Conservation (phyloP, 2,329 filamentous ascomycete species). For the Aspergillus aculeatus region DNA sequence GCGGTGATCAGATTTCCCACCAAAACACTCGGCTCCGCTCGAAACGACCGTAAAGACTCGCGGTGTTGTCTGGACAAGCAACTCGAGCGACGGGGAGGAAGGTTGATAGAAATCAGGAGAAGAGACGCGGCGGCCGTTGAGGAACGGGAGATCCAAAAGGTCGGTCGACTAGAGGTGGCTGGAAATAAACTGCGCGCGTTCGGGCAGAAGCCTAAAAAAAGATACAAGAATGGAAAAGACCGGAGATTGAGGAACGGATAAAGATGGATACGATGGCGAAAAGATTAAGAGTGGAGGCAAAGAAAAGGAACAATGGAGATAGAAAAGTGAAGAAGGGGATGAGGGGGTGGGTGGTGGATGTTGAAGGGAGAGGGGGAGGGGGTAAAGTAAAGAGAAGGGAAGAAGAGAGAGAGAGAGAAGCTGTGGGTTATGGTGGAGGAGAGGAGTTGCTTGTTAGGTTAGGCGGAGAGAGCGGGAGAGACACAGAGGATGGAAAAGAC, state of each 20-base stretch:
- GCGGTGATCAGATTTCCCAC: slow-evolving; percentile 18
- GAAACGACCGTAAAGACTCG: slow-evolving; percentile 20
- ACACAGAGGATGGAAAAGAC: slow-evolving; percentile 12
- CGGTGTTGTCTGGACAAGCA: slow-evolving; percentile 21
- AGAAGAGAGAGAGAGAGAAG: slow-evolving; percentile 23
- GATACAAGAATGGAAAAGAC: slow-evolving; percentile 22
- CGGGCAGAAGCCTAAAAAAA: slow-evolving; percentile 23
- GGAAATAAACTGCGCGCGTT: slow-evolving; percentile 34
- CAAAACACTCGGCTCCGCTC: slow-evolving; percentile 18
- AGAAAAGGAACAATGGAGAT: slow-evolving; percentile 15
- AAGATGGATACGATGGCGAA: slow-evolving; percentile 10
- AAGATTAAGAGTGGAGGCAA: slow-evolving; percentile 1
- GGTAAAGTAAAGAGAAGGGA: slow-evolving; percentile 20
- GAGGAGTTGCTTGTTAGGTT: slow-evolving; percentile 14
- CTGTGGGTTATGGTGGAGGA: slow-evolving; percentile 14
- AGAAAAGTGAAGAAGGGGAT: too few relatives aligned
- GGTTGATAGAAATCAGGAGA: slow-evolving; percentile 14
- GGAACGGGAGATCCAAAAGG: slow-evolving; percentile 35
- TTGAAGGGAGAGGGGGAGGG: slow-evolving; percentile 21
- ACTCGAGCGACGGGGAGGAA: slow-evolving; percentile 21
- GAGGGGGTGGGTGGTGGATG: slow-evolving; percentile 18
- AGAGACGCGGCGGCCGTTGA: slow-evolving; percentile 13
- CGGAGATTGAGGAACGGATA: slow-evolving; percentile 12
- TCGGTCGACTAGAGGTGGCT: slow-evolving; percentile 31
- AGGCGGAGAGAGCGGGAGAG: slow-evolving; percentile 13